Conservation (phyloP, 2,329 filamentous ascomycete genomes). For the Tolypocladium sp. region DNA sequence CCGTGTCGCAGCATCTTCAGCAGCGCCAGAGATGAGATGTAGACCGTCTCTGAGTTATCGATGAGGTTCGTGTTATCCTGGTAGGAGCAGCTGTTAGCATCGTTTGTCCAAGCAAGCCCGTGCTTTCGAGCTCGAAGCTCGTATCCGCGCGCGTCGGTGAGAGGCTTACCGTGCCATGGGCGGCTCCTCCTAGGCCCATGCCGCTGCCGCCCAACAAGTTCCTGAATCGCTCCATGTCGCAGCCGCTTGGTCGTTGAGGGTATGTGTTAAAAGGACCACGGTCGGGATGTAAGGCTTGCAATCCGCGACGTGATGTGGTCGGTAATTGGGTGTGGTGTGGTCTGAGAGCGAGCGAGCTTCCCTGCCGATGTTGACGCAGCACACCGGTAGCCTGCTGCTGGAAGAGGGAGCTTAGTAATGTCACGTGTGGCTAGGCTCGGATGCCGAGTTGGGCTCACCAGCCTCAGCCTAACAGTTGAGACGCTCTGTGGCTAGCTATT, state of each 20-base stretch:
- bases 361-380: constrained; percentile 1
- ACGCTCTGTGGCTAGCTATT: not conserved
- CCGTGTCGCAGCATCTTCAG: constrained; percentile 99
- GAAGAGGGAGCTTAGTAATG: constrained; percentile 5
- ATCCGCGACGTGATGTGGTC: not conserved
- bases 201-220: constrained; percentile 74
- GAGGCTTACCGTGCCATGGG: constrained; percentile 28
- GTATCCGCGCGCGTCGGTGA: not conserved
- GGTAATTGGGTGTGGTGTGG: not conserved
- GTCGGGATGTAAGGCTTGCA: not conserved
- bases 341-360: not conserved
- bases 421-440: constrained; percentile 6
- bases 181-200: constrained; percentile 50
- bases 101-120: not conserved
- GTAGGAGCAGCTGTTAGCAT: not conserved
- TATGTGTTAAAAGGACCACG: constrained; percentile 2
- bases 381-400: constrained; percentile 1
- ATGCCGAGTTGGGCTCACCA: not conserved
- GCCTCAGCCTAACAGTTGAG: not conserved
- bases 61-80: constrained; percentile 88
- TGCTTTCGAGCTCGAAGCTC: not conserved
- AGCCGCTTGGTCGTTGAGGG: no score
- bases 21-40: constrained; percentile 94
- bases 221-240: constrained; percentile 80
- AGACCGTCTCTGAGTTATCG: constrained; percentile 98